Percentiles rank a stretch among this genome's conserved stretches.
Conservation (phyloP, 2,329 filamentous ascomycete genomes). For the Phyllosticta citriasiana region DNA sequence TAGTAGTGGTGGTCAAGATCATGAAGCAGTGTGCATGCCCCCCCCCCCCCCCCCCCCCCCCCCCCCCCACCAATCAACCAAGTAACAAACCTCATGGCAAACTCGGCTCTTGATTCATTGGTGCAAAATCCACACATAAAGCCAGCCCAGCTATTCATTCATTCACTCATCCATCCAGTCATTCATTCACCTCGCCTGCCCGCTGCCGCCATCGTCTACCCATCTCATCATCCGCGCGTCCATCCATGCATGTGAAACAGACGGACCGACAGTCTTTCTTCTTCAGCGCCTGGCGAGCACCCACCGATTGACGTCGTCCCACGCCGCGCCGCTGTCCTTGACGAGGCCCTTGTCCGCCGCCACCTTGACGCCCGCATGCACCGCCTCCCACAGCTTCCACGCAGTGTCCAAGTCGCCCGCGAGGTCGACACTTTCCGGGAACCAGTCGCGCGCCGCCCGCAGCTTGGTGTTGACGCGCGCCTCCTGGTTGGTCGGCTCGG, state of each 20-base stretch:
- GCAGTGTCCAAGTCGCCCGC: slow-evolving; percentile 48
- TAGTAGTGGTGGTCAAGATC: too few relatives aligned
- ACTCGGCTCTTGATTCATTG: too few relatives aligned
- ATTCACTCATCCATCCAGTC: too few relatives aligned
- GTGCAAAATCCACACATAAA: too few relatives aligned
- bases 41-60: too few relatives aligned
- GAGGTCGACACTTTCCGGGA: slow-evolving; percentile 51
- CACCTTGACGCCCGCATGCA: slow-evolving; percentile 49
- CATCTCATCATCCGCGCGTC: background rate
- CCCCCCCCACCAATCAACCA: too few relatives aligned
- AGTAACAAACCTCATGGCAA: too few relatives aligned
- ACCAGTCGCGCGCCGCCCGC: slow-evolving; percentile 37
- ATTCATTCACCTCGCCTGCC: too few relatives aligned
- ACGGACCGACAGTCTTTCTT: background rate
- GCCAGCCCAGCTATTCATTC: too few relatives aligned
- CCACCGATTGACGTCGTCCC: slow-evolving; percentile 53
- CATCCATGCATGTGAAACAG: background rate
- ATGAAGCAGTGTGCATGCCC: too few relatives aligned
- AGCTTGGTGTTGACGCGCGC: slow-evolving; percentile 37
- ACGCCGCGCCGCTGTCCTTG: slow-evolving; percentile 41
- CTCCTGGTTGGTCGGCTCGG: slow-evolving; percentile 43
- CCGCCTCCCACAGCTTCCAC: slow-evolving; percentile 56
- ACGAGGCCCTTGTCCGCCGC: slow-evolving; percentile 39
- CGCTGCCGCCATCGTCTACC: too few relatives aligned
- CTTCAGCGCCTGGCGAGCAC: slow-evolving; percentile 22